These are phyloP conservation scores for Lolium rigidum DNA, from an alignment of 176 grass and related monocot genomes.

Conservation along the genomic window DNA sequence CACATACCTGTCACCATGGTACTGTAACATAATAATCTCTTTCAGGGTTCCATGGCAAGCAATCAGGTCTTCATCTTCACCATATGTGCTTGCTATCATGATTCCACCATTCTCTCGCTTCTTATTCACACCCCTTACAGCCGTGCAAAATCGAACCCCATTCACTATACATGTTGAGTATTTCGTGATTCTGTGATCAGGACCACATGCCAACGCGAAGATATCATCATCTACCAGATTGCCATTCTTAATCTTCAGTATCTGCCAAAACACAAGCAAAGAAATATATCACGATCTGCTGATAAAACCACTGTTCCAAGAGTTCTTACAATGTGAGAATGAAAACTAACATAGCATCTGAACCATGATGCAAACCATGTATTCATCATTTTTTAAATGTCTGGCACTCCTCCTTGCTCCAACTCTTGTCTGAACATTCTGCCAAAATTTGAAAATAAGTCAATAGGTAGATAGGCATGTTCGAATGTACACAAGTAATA, in stretches of 20 bases:
- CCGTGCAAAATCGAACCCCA: background rate
- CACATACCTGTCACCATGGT: background rate
- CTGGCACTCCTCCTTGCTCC: too few relatives aligned
- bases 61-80: background rate
- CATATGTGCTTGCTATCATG: background rate
- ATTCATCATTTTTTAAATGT: too few relatives aligned
- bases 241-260: background rate
- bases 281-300: too few relatives aligned
- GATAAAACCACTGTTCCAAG: too few relatives aligned
- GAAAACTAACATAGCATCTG: too few relatives aligned
- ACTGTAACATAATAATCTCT: background rate
- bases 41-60: background rate
- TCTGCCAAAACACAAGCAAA: too few relatives aligned
- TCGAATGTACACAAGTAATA: background rate
- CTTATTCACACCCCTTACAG: background rate
- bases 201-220: background rate
- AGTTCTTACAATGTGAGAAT: too few relatives aligned
- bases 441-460: too few relatives aligned
- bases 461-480: too few relatives aligned
- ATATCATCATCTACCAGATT: background rate
- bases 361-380: too few relatives aligned
- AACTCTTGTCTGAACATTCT: too few relatives aligned
- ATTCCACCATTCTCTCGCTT: background rate
- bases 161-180: slow-evolving; percentile 25
- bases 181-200: background rate